phyloP scores from a whole-genome alignment of 148 eudicot species.

The Arbutus unedo region DNA sequence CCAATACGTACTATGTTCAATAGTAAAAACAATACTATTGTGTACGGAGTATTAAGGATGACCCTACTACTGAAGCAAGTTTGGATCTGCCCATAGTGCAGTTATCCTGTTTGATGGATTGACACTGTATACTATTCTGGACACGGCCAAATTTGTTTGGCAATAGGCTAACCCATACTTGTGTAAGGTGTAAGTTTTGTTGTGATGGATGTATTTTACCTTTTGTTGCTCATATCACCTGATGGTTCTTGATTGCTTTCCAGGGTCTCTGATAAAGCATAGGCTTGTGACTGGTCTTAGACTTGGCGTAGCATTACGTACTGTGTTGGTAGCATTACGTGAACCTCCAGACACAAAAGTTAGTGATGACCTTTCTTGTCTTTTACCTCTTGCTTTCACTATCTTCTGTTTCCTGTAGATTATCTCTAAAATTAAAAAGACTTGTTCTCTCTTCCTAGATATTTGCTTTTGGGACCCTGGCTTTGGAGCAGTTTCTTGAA shows the following conservation, averaged over 20 bases:
- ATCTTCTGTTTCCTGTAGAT: neutral
- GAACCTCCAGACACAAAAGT: slow-evolving; percentile 20
- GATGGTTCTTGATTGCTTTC: neutral
- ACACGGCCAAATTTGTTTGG: neutral
- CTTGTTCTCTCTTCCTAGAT: neutral
- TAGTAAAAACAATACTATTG: too few relatives aligned
- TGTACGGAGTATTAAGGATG: neutral
- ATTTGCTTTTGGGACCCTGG: slow-evolving; percentile 14
- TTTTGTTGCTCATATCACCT: neutral
- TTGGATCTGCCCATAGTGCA: neutral
- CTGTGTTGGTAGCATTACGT: slow-evolving; percentile 15
- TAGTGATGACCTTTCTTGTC: neutral
- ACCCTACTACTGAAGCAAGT: neutral
- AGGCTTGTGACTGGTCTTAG: slow-evolving; percentile 16
- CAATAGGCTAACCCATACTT: neutral
- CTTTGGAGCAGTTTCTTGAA: slow-evolving; percentile 18
- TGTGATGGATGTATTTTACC: neutral
- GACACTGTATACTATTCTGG: neutral
- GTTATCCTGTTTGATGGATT: neutral
- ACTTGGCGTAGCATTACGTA: slow-evolving; percentile 15
- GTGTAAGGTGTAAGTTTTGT: too few relatives aligned
- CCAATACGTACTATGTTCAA: too few relatives aligned
- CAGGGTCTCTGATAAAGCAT: slow-evolving; percentile 18
- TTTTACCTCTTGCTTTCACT: neutral
- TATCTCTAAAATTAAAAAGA: neutral